Conservation (phyloP, 1,284 basidiomycete genomes). For the Rhodotorula sp. region DNA sequence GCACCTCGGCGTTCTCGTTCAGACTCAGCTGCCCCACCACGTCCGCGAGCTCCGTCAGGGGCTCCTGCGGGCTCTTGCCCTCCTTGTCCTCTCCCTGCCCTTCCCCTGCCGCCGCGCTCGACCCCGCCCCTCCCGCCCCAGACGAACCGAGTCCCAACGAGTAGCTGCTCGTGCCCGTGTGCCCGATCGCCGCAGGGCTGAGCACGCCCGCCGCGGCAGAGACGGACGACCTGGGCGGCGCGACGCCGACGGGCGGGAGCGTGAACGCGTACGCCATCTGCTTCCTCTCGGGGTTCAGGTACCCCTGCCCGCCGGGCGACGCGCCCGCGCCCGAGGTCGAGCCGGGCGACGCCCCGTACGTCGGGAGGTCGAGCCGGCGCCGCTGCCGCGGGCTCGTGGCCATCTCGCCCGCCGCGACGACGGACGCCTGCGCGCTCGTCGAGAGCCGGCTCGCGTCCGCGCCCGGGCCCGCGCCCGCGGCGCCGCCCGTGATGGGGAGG, state of each 20-base stretch:
- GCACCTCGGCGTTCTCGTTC: constrained; percentile 77
- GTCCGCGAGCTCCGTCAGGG: constrained; percentile 59
- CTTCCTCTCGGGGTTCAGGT: constrained; percentile 12
- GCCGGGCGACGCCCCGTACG: neutral
- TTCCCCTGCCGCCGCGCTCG: neutral
- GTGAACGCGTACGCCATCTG: constrained; percentile 35
- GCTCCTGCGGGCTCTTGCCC: constrained; percentile 5
- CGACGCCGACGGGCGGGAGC: constrained; percentile 15
- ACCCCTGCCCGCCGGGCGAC: neutral
- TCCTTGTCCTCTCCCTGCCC: constrained; percentile 11
- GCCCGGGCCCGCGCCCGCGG: neutral
- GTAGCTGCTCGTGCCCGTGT: constrained; percentile 43
- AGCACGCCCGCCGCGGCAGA: neutral
- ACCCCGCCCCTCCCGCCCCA: neutral
- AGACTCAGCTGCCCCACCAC: constrained; percentile 79
- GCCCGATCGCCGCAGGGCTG: constrained; percentile 35
- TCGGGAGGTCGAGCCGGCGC: constrained; percentile 18
- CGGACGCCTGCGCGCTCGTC: neutral
- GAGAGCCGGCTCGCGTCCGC: neutral
- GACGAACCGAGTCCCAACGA: constrained; percentile 22
- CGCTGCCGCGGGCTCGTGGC: constrained; percentile 25
- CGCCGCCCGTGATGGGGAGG: neutral
- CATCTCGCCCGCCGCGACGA: neutral
- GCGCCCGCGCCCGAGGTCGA: neutral
- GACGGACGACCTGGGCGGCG: neutral